A percentile compares a stretch with the other conserved stretches of the same genome.
Conservation (phyloP, 192 early-diverging fungal genomes). For the Coemansia sp. region DNA sequence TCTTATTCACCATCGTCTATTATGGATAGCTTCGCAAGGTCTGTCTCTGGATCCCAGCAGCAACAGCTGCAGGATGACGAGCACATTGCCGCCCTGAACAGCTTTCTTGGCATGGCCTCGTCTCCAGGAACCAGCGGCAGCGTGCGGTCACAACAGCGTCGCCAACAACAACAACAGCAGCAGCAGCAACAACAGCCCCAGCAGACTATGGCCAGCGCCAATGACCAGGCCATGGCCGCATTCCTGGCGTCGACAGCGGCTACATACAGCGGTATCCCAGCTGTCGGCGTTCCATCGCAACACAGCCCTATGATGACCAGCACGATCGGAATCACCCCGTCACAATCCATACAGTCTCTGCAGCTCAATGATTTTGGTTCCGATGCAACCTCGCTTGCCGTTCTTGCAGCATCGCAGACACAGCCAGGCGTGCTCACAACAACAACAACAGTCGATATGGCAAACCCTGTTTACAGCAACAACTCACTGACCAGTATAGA, state of each 20-base stretch:
- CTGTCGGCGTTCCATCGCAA: conserved; percentile 2
- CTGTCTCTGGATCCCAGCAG: conserved; percentile 9
- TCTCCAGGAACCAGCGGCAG: not conserved
- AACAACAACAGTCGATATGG: conserved; percentile 12
- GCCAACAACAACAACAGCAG: not conserved
- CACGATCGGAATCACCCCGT: conserved; percentile 37
- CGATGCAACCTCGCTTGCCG: conserved; percentile 18
- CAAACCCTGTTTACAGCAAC: conserved; percentile 12
- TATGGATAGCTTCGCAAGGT: conserved; percentile 11
- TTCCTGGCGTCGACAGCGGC: conserved; percentile 30
- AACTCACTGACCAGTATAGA: conserved; percentile 12
- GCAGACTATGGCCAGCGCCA: conserved; percentile 7
- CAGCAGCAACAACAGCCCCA: conserved; percentile 5
- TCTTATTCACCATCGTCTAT: conserved; percentile 13
- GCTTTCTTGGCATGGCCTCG: conserved; percentile 30
- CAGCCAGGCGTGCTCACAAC: conserved; percentile 6
- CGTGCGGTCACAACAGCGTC: conserved; percentile 1
- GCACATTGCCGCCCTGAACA: conserved; percentile 36
- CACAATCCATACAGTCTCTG: conserved; percentile 34
- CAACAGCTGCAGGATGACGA: conserved; percentile 24
- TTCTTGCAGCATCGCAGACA: conserved; percentile 9
- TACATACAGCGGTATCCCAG: conserved; percentile 9
- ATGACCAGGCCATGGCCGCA: conserved; percentile 37
- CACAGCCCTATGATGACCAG: conserved; percentile 32
- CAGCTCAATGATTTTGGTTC: conserved; percentile 29